Evolutionary conservation across 768 basidiomycete genomes (phyloP).

Genomic region (Boletus rubroflammeus): DNA sequence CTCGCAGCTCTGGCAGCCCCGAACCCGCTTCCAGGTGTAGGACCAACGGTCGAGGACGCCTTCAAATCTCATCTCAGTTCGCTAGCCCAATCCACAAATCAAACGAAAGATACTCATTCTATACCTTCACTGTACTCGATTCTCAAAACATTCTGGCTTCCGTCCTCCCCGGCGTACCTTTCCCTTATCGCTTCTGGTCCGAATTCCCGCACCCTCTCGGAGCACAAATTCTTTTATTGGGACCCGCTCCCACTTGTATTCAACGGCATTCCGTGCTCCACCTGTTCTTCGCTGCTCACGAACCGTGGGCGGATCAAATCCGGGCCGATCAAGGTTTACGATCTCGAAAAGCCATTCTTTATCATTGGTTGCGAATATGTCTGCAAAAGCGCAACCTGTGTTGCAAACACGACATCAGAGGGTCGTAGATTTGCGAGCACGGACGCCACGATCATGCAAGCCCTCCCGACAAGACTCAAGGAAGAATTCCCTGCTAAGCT

Average conservation of each 20-base stretch:
- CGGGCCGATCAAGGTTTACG: slow-evolving; percentile 76
- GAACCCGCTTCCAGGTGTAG: slow-evolving; percentile 56
- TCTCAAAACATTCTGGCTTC: slow-evolving; percentile 82
- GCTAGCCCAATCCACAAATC: slow-evolving; percentile 46
- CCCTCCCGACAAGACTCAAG: slow-evolving; percentile 61
- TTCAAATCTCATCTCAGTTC: slow-evolving; percentile 76
- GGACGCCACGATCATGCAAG: slow-evolving; percentile 65
- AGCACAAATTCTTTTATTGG: slow-evolving; percentile 84
- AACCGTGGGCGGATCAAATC: slow-evolving; percentile 72
- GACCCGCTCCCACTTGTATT: slow-evolving; percentile 80
- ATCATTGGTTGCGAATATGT: slow-evolving; percentile 82
- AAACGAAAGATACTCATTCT: slow-evolving; percentile 41
- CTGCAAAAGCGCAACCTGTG: slow-evolving; percentile 53
- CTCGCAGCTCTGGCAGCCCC: slow-evolving; percentile 58
- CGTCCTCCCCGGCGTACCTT: slow-evolving; percentile 73
- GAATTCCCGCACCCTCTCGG: slow-evolving; percentile 63
- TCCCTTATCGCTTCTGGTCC: slow-evolving; percentile 69
- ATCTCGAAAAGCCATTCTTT: slow-evolving; percentile 76
- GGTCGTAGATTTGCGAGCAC: slow-evolving; percentile 70
- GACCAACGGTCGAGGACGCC: slow-evolving; percentile 68
- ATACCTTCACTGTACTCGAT: slow-evolving; percentile 74
- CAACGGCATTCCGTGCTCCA: slow-evolving; percentile 75
- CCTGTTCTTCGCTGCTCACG: slow-evolving; percentile 52
- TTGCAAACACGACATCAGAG: slow-evolving; percentile 41
- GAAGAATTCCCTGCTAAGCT: slow-evolving; percentile 73